Evolutionary conservation across 345 rosid genomes (phyloP).

Genomic region (Orychophragmus violaceus): DNA sequence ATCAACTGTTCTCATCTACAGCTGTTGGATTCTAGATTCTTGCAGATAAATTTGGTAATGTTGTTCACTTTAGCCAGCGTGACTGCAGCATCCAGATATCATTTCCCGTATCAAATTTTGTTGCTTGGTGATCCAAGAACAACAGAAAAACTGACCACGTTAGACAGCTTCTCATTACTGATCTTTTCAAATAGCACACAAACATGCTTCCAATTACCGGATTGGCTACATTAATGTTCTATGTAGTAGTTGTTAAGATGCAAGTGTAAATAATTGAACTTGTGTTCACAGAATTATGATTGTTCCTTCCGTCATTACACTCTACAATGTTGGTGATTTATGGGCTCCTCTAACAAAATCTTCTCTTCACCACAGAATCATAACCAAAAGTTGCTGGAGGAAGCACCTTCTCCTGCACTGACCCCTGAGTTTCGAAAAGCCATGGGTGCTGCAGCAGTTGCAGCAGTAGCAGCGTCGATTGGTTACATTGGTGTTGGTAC

Average conservation of each 20-base stretch:
- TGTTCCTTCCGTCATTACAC: neutral
- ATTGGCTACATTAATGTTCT: neutral
- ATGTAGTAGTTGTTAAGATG: neutral
- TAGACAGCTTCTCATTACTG: neutral
- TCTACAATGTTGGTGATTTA: neutral
- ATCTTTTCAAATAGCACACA: neutral
- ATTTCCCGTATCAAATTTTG: neutral
- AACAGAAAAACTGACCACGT: neutral
- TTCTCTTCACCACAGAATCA: constrained; percentile 55
- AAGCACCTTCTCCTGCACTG: constrained; percentile 98
- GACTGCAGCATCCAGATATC: constrained; percentile 99
- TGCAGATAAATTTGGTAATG: constrained; percentile 94
- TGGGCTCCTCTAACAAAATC: neutral
- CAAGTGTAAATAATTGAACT: neutral
- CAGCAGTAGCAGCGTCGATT: constrained; percentile 99
- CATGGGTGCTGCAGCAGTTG: constrained; percentile 99
- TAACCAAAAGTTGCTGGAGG: constrained; percentile 92
- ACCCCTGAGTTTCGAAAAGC: constrained; percentile 91
- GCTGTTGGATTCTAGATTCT: constrained; percentile 62
- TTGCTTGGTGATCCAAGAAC: neutral
- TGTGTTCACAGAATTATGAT: neutral
- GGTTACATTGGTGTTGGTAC: constrained; percentile 98
- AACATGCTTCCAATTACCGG: neutral
- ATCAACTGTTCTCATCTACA: constrained; percentile 6
- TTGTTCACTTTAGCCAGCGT: constrained; percentile 98